Evolutionary conservation across 768 basidiomycete species (phyloP).

Genomic region (Floccularia luteovirens): DNA sequence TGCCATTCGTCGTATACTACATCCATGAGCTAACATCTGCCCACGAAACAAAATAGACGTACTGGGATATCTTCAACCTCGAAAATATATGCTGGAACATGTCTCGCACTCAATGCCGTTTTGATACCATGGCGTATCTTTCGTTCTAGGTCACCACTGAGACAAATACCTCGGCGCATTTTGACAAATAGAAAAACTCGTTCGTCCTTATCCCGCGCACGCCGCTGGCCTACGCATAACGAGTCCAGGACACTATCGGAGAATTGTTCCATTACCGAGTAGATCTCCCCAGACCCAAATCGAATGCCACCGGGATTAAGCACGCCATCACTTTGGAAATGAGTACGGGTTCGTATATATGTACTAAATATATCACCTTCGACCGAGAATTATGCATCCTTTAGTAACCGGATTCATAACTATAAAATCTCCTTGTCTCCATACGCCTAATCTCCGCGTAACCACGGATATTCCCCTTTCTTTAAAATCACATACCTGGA

Average conservation of each 20-base stretch:
- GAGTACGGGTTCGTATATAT: background rate
- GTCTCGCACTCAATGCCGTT: constrained; percentile 55
- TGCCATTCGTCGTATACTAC: constrained; percentile 71
- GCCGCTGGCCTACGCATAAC: constrained; percentile 66
- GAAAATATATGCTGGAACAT: constrained; percentile 67
- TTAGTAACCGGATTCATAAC: constrained; percentile 54
- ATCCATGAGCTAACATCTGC: background rate
- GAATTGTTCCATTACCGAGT: constrained; percentile 58
- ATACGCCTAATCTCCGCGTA: constrained; percentile 35
- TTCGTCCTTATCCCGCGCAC: constrained; percentile 58
- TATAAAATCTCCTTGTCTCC: constrained; percentile 67
- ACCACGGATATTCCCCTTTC: background rate
- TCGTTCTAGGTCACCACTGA: constrained; percentile 34
- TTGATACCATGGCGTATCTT: constrained; percentile 52
- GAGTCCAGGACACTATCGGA: constrained; percentile 50
- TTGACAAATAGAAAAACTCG: constrained; percentile 72
- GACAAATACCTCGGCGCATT: constrained; percentile 36
- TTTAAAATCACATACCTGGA: constrained; percentile 32
- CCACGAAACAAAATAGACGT: too few relatives aligned
- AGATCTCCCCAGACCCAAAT: constrained; percentile 81
- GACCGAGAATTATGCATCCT: constrained; percentile 54
- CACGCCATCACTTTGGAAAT: constrained; percentile 49
- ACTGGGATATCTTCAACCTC: constrained; percentile 64
- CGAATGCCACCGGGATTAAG: constrained; percentile 77
- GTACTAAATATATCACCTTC: constrained; percentile 32